These are phyloP conservation scores for Stenogyne calaminthoides DNA, from an alignment of 305 asterid genomes.

Conservation along the genomic window DNA sequence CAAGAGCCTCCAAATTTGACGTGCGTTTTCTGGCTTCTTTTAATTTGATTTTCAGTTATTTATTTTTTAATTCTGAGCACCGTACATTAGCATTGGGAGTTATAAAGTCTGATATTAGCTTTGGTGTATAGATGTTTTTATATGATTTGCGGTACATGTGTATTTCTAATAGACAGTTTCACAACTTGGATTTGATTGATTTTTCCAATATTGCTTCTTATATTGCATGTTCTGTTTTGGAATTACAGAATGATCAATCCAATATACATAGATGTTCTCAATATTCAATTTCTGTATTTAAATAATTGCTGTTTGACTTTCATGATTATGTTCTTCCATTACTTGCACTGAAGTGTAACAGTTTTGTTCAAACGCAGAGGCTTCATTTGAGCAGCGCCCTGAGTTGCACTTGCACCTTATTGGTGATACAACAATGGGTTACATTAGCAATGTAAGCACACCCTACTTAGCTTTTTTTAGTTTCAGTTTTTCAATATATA, in stretches of 20 bases:
- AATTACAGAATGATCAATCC: background rate
- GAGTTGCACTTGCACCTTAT: conserved; percentile 23
- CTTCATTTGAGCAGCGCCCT: conserved; percentile 25
- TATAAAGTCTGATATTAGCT: background rate
- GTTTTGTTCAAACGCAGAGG: conserved; percentile 39
- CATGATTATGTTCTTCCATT: conserved; percentile 11
- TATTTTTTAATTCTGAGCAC: background rate
- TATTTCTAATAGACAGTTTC: background rate
- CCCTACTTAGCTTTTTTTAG: background rate
- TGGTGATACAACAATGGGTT: conserved; percentile 39
- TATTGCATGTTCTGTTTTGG: background rate
- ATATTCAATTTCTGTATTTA: background rate
- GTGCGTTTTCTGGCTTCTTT: conserved; percentile 26
- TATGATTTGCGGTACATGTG: background rate
- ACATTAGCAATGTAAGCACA: conserved; percentile 39
- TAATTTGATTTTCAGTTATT: background rate
- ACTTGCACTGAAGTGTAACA: conserved; percentile 22
- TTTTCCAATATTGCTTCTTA: conserved; percentile 12
- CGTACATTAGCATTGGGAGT: conserved; percentile 5
- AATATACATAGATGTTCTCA: background rate
- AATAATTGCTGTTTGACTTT: background rate
- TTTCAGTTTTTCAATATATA: background rate
- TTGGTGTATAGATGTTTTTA: background rate
- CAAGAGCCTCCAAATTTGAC: conserved; percentile 24
- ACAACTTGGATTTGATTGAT: background rate